These are phyloP conservation scores for Coprinopsis cinerea DNA, from an alignment of 768 basidiomycete species.

Conservation along the genomic window DNA sequence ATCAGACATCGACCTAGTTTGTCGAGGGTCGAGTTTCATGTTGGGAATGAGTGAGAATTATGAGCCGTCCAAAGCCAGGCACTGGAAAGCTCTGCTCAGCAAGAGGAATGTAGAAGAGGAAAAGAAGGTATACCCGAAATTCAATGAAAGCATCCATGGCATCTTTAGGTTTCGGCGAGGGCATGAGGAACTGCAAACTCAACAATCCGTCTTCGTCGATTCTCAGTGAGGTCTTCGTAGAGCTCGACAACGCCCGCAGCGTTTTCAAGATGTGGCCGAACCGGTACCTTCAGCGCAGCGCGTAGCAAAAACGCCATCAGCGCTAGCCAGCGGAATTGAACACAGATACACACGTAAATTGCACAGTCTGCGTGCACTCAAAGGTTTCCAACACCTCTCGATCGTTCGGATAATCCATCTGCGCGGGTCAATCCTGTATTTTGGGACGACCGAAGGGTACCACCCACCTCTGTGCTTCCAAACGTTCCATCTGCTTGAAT, in stretches of 20 bases:
- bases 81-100: conserved; percentile 27
- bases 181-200: conserved; percentile 89
- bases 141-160: conserved; percentile 70
- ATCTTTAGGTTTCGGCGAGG: conserved; percentile 38
- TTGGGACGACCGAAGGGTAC: neutral
- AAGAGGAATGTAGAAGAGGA: conserved; percentile 1
- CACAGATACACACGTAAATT: conserved; percentile 54
- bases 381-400: conserved; percentile 87
- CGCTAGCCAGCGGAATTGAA: neutral
- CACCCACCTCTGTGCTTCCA: conserved; percentile 74
- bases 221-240: conserved; percentile 83
- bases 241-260: conserved; percentile 70
- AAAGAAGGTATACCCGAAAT: conserved; percentile 58
- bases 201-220: conserved; percentile 80
- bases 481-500: conserved; percentile 79
- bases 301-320: neutral
- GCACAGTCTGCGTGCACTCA: conserved; percentile 63
- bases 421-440: conserved; percentile 1
- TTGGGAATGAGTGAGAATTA: neutral
- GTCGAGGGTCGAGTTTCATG: neutral
- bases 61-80: conserved; percentile 31
- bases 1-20: neutral
- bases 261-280: conserved; percentile 72
- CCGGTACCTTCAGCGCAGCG: conserved; percentile 57
- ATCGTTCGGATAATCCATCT: conserved; percentile 98